Conservation (phyloP, 257 asterid genomes). For the Fraxinus excelsior region DNA sequence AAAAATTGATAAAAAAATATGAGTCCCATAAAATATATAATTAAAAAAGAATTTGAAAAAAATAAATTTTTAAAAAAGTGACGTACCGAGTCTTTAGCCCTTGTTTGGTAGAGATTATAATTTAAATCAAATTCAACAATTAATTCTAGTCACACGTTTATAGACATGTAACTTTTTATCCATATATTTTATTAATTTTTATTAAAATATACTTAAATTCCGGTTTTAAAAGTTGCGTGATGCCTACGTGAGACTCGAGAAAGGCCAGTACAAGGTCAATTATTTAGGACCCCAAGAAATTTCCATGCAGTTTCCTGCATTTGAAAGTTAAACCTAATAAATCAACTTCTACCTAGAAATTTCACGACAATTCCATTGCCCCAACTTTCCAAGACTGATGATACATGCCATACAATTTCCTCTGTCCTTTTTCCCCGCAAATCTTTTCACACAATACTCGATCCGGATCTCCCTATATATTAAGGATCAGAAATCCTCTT, state of each 20-base stretch:
- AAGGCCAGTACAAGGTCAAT: constrained; percentile 12
- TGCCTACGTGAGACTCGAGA: background rate
- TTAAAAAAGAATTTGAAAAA: no score
- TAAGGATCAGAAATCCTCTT: background rate
- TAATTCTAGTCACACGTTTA: no score
- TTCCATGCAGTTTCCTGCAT: constrained; percentile 41
- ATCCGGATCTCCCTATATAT: background rate
- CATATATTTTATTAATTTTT: no score
- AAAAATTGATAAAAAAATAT: no score
- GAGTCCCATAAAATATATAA: no score
- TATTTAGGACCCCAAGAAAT: constrained; percentile 28
- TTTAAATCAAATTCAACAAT: no score
- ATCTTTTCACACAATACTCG: background rate
- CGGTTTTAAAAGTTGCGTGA: background rate
- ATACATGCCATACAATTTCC: background rate
- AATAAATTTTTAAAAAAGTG: no score
- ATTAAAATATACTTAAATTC: no score
- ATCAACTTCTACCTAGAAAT: background rate
- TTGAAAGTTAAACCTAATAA: constrained; percentile 26
- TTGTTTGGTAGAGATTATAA: no score
- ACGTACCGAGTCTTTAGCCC: no score
- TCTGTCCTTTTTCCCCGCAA: background rate
- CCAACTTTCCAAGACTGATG: constrained; percentile 6
- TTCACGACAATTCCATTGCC: constrained; percentile 23
- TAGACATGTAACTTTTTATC: no score